phyloP scores from a whole-genome alignment of 495 filamentous ascomycete genomes.

The Penicillium lagena region DNA sequence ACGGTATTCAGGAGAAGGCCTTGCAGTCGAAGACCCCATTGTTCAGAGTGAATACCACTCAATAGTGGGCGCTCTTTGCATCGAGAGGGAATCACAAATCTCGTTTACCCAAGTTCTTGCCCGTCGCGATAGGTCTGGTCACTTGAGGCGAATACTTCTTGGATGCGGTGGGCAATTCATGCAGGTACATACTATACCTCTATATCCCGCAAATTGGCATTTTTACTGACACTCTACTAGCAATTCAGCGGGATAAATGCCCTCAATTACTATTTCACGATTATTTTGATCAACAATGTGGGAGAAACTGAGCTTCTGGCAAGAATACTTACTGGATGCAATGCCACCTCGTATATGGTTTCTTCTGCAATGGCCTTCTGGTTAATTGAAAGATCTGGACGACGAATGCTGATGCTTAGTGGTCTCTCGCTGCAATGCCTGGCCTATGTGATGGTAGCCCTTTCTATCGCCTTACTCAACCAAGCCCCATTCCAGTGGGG shows the following conservation, averaged over 20 bases:
- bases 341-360: conserved; percentile 63
- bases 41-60: not conserved
- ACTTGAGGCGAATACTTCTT: not conserved
- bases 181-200: not conserved
- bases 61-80: not conserved
- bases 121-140: not conserved
- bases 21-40: not conserved
- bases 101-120: not conserved
- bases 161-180: not conserved
- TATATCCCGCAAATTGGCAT: no score
- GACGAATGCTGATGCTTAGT: conserved; percentile 52
- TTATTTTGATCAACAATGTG: conserved; percentile 44
- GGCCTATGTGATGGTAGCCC: conserved; percentile 14
- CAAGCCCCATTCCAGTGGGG: conserved; percentile 19
- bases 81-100: not conserved
- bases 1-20: not conserved
- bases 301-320: conserved; percentile 64
- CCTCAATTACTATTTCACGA: conserved; percentile 46
- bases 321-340: conserved; percentile 62
- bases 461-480: conserved; percentile 22
- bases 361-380: conserved; percentile 65
- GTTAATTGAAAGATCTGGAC: conserved; percentile 60
- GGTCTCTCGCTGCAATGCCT: conserved; percentile 35
- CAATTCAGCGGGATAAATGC: conserved; percentile 45
- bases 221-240: not conserved